Evolutionary conservation across 805 yeast species (phyloP).

Genomic region (Kuraishia molischiana): DNA sequence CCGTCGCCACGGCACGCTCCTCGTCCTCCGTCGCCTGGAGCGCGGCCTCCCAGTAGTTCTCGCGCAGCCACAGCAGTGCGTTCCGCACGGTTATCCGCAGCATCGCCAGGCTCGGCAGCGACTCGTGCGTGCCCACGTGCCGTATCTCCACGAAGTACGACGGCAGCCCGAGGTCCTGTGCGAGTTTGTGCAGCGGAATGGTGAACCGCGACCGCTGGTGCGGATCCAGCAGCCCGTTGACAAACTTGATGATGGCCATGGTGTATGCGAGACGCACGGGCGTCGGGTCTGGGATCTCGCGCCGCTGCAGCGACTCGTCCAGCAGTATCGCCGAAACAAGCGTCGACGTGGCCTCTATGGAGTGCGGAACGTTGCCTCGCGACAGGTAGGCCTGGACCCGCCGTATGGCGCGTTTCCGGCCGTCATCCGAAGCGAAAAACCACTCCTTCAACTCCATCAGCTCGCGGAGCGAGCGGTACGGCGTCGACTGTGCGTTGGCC

Average conservation of each 20-base stretch:
- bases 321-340: slow-evolving; percentile 27
- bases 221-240: slow-evolving; percentile 86
- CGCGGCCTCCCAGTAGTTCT: slow-evolving; percentile 57
- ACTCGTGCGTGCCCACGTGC: slow-evolving; percentile 88
- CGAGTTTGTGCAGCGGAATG: slow-evolving; percentile 67
- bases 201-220: slow-evolving; percentile 73
- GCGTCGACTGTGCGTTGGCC: slow-evolving; percentile 19
- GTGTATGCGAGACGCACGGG: slow-evolving; percentile 47
- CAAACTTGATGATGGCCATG: slow-evolving; percentile 74
- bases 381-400: slow-evolving; percentile 43
- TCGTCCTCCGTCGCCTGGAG: slow-evolving; percentile 7
- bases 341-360: slow-evolving; percentile 55
- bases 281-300: slow-evolving; percentile 18
- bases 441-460: slow-evolving; percentile 33
- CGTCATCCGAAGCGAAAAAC: slow-evolving; percentile 33
- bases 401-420: slow-evolving; percentile 32
- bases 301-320: neutral
- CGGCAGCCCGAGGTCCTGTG: slow-evolving; percentile 61
- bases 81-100: slow-evolving; percentile 47
- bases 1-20: slow-evolving; percentile 10
- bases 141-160: slow-evolving; percentile 80
- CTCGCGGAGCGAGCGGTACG: slow-evolving; percentile 30
- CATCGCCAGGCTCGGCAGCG: slow-evolving; percentile 60
- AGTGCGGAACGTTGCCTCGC: slow-evolving; percentile 63
- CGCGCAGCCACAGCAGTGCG: slow-evolving; percentile 70